Conservation (phyloP, 2,329 filamentous ascomycete species). For the Aspergillus arachidicola region DNA sequence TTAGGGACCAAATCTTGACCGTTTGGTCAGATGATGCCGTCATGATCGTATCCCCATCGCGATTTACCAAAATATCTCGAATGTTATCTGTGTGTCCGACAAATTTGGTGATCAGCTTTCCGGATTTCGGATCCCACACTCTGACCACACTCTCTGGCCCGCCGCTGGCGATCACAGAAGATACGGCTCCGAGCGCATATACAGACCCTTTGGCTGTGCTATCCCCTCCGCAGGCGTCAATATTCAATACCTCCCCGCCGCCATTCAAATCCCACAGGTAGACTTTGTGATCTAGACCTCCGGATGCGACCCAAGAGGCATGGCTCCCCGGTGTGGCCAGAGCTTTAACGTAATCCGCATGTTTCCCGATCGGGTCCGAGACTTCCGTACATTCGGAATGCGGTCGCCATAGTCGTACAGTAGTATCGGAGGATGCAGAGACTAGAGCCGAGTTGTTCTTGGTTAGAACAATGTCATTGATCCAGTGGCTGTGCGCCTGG, state of each 20-base stretch:
- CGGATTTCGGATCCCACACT: slow-evolving; percentile 86
- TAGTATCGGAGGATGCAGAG: slow-evolving; percentile 90
- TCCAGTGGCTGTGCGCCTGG: slow-evolving; percentile 91
- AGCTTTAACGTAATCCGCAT: slow-evolving; percentile 95
- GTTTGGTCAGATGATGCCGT: slow-evolving; percentile 96
- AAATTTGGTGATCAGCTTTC: slow-evolving; percentile 91
- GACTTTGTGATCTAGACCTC: slow-evolving; percentile 89
- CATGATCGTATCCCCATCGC: slow-evolving; percentile 86
- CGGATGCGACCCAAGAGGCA: slow-evolving; percentile 87
- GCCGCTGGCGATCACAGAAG: slow-evolving; percentile 83
- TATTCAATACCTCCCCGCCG: slow-evolving; percentile 80
- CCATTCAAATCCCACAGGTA: slow-evolving; percentile 92
- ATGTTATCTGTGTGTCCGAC: slow-evolving; percentile 96
- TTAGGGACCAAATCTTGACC: slow-evolving; percentile 97
- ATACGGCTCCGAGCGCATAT: slow-evolving; percentile 81
- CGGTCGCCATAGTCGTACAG: slow-evolving; percentile 90
- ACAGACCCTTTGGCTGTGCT: slow-evolving; percentile 87
- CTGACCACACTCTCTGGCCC: slow-evolving; percentile 92
- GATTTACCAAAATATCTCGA: slow-evolving; percentile 84
- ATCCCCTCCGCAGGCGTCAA: slow-evolving; percentile 76
- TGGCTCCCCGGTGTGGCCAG: slow-evolving; percentile 74
- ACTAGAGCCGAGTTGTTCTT: slow-evolving; percentile 78
- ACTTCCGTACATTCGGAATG: slow-evolving; percentile 63
- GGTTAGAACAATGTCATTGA: slow-evolving; percentile 86
- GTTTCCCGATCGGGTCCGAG: slow-evolving; percentile 81